Evolutionary conservation across 805 yeast species (phyloP), one percentile per base, ranked within the genome.

Genomic region (Cyberlindnera subsufficiens): DNA sequence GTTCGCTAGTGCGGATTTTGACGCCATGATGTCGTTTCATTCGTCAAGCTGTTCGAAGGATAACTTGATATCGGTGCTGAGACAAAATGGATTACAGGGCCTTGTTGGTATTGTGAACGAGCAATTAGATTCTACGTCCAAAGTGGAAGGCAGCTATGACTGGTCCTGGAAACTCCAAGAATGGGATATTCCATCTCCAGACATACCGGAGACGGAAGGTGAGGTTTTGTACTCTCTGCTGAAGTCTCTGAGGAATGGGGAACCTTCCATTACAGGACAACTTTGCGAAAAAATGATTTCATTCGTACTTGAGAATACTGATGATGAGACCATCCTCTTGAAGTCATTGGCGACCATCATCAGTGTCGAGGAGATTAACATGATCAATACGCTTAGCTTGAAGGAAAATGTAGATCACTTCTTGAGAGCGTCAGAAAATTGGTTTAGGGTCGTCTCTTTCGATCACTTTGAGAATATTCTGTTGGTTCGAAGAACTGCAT

Each of bases 141-240:
- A 52, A 10, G 40, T 47, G 2, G 57, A 54, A 18, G 58, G 59
- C 19, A 44, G 61, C 1, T 84, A 72, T 56, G 78, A 75, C 44
- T 80, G 88, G 77, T 75, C 80, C 1, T 82, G 96, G 88, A 84
- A 84, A 54, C 61, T 90, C 33, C 75, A 73, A 35, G 75, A 77
- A 39, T 90, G 97, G 97, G 83, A 82, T 42, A 46, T 85, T 1
- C 86, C 95, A 0, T 47, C 57, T 0, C 69, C 80, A 1, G 57
- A 54, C 3, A 49, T 45, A 0, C 56, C 72, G 0, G 39, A 42
- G 0, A 59, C 66, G 1, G 74, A 69, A 32, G 68, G 75, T 36
- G 74, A 72, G 35, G 63, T 68, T 3, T 60, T 81, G 3, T 87
- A 82, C 55, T 65, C 67, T 4, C 56, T 77, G 1, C 63, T 84